Evolutionary conservation across 2,329 filamentous ascomycete species (phyloP).

Genomic region (Gremmenia infestans): DNA sequence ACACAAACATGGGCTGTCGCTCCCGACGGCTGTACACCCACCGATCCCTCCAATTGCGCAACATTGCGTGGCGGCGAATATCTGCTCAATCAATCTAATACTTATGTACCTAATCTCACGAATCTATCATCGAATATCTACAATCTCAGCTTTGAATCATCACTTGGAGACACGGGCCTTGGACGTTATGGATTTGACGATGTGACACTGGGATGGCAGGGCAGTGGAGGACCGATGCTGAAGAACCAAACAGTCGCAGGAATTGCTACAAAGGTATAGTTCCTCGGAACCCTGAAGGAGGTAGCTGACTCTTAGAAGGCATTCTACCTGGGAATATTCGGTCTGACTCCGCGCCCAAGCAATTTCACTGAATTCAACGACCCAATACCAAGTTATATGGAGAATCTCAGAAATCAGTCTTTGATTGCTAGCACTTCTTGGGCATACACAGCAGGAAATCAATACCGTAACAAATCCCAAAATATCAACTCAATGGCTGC

Average conservation of each 20-base stretch:
- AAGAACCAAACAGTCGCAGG: constrained; percentile 13
- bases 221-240: constrained; percentile 20
- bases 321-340: constrained; percentile 29
- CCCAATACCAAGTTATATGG: constrained; percentile 35
- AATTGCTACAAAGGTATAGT: not conserved
- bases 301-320: constrained; percentile 11
- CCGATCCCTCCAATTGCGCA: constrained; percentile 33
- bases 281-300: constrained; percentile 10
- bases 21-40: constrained; percentile 26
- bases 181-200: constrained; percentile 17
- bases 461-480: constrained; percentile 31
- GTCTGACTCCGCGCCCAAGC: constrained; percentile 33
- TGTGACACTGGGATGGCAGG: constrained; percentile 15
- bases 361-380: constrained; percentile 28
- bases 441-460: constrained; percentile 39
- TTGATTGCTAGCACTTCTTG: constrained; percentile 36
- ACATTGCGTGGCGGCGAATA: constrained; percentile 33
- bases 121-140: constrained; percentile 31
- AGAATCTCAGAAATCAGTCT: constrained; percentile 31
- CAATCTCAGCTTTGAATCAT: constrained; percentile 27
- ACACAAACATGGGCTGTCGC: constrained; percentile 33
- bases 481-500: not conserved
- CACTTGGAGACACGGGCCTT: constrained; percentile 13
- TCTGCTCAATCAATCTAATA: constrained; percentile 32
- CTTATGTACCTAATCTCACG: constrained; percentile 30